Evolutionary conservation across 805 yeast species (phyloP), one percentile per base, ranked within the genome.

Genomic region (Starmera amethionina): DNA sequence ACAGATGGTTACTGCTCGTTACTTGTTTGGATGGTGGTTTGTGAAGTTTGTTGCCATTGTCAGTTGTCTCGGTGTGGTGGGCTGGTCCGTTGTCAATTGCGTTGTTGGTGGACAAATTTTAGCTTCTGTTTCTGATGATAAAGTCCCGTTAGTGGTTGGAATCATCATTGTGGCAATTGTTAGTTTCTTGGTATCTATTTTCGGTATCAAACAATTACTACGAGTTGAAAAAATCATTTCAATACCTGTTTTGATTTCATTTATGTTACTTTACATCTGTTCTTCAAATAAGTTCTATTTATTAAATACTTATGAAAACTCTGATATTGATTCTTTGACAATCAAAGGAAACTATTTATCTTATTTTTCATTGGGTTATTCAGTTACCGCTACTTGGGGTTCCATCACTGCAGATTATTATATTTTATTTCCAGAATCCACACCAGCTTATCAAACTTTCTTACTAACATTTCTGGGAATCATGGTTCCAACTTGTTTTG

Each of bases 51-150:
- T 85, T 36, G 79, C 86, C 5, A 58, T 87, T 34, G 74, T 82
- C 32, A 73, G 85, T 35, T 76, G 83, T 42, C 59, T 83, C 34
- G 94, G 95, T 38, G 81, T 82, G 13, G 57, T 84, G 50, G 96
- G 96, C n/a, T 87, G 96, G 96, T 76, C 90, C n/a, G 79, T 87
- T 30, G 88, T 86, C n/a, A 86, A 85, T 55, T 75, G 83, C 49
- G 93, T 86, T 37, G 79, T 85, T 42, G 95, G 95, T 32, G 96
- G 96, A 15, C 88, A 87, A 60, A 80, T 87, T 43, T 59, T 87
- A 37, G 68, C 76, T 8, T 72, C 82, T 34, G 65, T 87, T 16
- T 77, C 87, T 32, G 62, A 77, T 48, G 83, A 75, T 13, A 70
- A 67, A 44, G 70, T 86, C 1, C 86, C 94, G 2, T 53, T 85